These are phyloP conservation scores for Vitis hybrid DNA, from an alignment of 177 flowering plant genomes.

Conservation along the genomic window DNA sequence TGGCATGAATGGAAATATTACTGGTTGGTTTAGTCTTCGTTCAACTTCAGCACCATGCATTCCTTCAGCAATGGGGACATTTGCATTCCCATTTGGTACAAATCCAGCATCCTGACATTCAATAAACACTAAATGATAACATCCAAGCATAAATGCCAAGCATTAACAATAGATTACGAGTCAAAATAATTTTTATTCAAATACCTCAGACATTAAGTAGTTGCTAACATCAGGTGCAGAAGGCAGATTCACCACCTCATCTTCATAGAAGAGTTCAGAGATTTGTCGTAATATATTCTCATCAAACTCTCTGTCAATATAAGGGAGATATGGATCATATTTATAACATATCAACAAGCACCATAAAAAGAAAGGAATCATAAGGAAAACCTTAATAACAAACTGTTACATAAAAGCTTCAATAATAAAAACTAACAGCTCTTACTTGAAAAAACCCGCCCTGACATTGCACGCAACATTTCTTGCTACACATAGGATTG, in stretches of 20 bases:
- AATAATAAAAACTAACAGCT: neutral
- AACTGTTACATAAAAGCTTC: neutral
- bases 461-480: conserved; percentile 98
- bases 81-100: conserved; percentile 56
- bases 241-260: conserved; percentile 70
- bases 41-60: conserved; percentile 76
- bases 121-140: neutral
- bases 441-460: conserved; percentile 93
- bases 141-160: conserved; percentile 1
- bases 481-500: conserved; percentile 94
- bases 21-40: conserved; percentile 49
- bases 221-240: conserved; percentile 91
- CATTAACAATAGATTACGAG: neutral
- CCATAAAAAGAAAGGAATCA: neutral
- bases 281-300: conserved; percentile 65
- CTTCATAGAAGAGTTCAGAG: conserved; percentile 73
- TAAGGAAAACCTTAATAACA: neutral
- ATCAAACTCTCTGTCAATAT: conserved; percentile 75
- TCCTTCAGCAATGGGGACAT: conserved; percentile 67
- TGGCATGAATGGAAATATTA: conserved; percentile 16
- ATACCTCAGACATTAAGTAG: conserved; percentile 88
- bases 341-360: neutral
- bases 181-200: conserved; percentile 7
- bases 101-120: conserved; percentile 64
- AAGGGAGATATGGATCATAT: neutral